Base-by-base conservation (phyloP, 1,284 basidiomycete genomes). In the Sanghuangporus weigelae region DNA sequence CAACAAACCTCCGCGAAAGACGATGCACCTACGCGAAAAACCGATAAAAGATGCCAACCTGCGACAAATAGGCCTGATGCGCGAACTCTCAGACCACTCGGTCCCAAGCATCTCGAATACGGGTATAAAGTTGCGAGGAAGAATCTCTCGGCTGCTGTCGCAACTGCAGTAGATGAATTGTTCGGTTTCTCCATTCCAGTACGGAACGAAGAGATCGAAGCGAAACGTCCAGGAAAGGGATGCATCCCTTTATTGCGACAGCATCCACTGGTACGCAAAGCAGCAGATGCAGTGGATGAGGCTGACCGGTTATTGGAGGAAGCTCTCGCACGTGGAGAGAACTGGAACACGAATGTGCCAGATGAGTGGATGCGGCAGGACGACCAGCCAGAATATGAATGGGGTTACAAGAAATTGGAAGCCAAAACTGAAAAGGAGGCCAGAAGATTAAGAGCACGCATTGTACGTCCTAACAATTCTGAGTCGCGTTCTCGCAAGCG, bases 331-430 rank as follows among this genome's bases (percentile, higher is more conserved):
- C 26, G 53, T 2, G 65, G 61, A n/a, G 51, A 66, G 48, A 66
- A 48, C 36, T 57, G 63, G 10, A 66, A 66, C 49, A 63, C 65
- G 35, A 50, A 50, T 10, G 42, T 66, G 7, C 65, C 65, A 26
- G 53, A 54, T 6, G 8, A 54, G 53, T 54, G 53, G 53, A 8
- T 26, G 7, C 44, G 57, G 48, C 48, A 44, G 31, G 60, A 57
- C 12, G 16, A 19, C 35, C 42, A 57, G 10, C 23, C 3, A 7
- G 36, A 38, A 23, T 26, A 54, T 10, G 53, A 38, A 7, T 54
- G 53, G 53, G 53, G 31, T 8, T 11, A 2, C 10, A 4, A 5
- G 1, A 11, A 39, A 31, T 35, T 16, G 11, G 53, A 54, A n/a
- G 4, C 14, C 14, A 19, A 36, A 7, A 5, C 1, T n/a, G 49